Evolutionary conservation across 352 stramenopile genomes (phyloP).

Genomic region (Phytophthora macrochlamydospora): DNA sequence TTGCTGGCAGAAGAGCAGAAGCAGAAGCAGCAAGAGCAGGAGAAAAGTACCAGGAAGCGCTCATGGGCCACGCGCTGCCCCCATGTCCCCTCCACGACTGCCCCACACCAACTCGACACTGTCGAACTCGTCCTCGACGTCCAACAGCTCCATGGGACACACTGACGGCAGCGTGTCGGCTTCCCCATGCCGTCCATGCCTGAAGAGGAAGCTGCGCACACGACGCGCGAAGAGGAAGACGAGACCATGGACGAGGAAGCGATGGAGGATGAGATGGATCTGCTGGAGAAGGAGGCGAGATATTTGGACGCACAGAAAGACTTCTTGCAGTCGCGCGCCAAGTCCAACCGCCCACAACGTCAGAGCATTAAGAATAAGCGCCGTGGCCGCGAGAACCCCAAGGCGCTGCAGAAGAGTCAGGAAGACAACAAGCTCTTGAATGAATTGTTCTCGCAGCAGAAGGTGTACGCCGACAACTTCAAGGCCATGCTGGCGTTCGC

Average conservation of each 20-base stretch:
- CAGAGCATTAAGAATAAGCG: slow-evolving; percentile 51
- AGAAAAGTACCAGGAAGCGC: background rate
- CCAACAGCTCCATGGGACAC: slow-evolving; percentile 2
- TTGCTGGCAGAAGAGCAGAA: slow-evolving; percentile 15
- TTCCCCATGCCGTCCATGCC: slow-evolving; percentile 15
- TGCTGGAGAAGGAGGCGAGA: slow-evolving; percentile 62
- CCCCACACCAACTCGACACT: slow-evolving; percentile 14
- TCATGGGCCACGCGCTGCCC: slow-evolving; percentile 17
- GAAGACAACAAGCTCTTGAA: slow-evolving; percentile 58
- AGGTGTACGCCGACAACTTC: slow-evolving; percentile 79
- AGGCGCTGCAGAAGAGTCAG: slow-evolving; percentile 47
- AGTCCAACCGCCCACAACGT: slow-evolving; percentile 12
- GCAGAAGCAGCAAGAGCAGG: slow-evolving; percentile 6
- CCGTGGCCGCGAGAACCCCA: slow-evolving; percentile 45
- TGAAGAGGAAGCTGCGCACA: background rate
- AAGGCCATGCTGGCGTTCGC: slow-evolving; percentile 79
- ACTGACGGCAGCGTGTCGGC: slow-evolving; percentile 4
- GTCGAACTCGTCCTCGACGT: slow-evolving; percentile 14
- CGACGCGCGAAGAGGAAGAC: background rate
- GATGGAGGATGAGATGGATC: slow-evolving; percentile 46
- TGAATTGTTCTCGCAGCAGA: slow-evolving; percentile 67
- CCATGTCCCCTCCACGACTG: slow-evolving; percentile 28
- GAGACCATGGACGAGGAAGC: slow-evolving; percentile 3
- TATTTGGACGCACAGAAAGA: slow-evolving; percentile 69
- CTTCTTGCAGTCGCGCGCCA: slow-evolving; percentile 57